Evolutionary conservation across 1,139 yeast genomes (phyloP).

Genomic region (Lodderomyces margitis): DNA sequence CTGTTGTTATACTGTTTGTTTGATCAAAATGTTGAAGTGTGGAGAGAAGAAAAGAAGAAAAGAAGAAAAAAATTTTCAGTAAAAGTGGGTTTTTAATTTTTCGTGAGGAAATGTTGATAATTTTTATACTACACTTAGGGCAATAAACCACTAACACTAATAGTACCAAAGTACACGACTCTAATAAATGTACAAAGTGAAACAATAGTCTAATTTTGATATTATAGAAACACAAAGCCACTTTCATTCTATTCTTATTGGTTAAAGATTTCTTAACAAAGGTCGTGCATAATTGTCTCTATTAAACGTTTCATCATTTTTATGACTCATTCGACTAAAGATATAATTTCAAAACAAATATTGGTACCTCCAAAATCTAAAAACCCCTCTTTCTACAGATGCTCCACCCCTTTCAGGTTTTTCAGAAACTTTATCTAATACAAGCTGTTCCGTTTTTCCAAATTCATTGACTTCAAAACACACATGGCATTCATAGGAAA

Average conservation of each 20-base stretch:
- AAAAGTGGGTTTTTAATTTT: slow-evolving; percentile 6
- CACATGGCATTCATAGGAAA: too few relatives aligned
- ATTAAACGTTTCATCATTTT: too few relatives aligned
- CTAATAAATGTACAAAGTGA: not conserved
- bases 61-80: slow-evolving; percentile 11
- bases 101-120: not conserved
- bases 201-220: too few relatives aligned
- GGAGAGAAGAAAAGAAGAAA: slow-evolving; percentile 10
- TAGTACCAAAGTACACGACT: not conserved
- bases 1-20: slow-evolving; percentile 14
- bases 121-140: not conserved
- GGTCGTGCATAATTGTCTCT: not conserved
- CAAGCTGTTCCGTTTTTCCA: too few relatives aligned
- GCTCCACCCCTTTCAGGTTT: too few relatives aligned
- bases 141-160: not conserved
- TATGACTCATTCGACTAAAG: not conserved
- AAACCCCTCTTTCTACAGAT: not conserved
- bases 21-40: slow-evolving; percentile 1
- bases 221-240: too few relatives aligned
- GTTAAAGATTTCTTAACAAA: not conserved
- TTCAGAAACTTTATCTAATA: too few relatives aligned
- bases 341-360: not conserved
- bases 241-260: not conserved
- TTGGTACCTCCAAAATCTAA: not conserved
- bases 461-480: too few relatives aligned